A percentile compares a stretch with the other conserved stretches of the same genome.
These are phyloP conservation scores for Diatrype stigma DNA, from an alignment of 2,329 filamentous ascomycete genomes.

Conservation along the genomic window DNA sequence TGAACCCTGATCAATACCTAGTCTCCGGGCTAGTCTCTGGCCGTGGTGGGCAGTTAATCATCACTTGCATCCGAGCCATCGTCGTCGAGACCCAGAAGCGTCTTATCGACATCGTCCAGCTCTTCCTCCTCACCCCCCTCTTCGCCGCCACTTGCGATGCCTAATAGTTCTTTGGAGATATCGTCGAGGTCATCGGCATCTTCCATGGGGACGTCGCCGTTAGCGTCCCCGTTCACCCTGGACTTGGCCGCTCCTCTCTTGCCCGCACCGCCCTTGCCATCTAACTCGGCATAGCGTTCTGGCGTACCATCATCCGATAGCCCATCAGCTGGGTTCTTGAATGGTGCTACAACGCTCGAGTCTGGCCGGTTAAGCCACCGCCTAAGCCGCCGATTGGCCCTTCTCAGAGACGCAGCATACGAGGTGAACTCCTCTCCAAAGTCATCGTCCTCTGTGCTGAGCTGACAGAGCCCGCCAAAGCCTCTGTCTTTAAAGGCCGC, in stretches of 20 bases:
- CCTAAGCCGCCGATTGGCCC: conserved; percentile 60
- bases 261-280: conserved; percentile 25
- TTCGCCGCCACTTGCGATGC: conserved; percentile 41
- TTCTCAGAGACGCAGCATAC: conserved; percentile 62
- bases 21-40: no score
- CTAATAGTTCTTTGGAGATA: conserved; percentile 48
- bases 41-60: no score
- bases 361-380: conserved; percentile 59
- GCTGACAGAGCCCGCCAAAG: conserved; percentile 60
- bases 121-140: conserved; percentile 43
- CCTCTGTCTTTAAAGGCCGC: conserved; percentile 51
- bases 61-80: conserved; percentile 26
- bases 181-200: conserved; percentile 52
- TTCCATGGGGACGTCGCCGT: conserved; percentile 41
- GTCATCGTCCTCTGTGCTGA: conserved; percentile 63
- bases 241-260: conserved; percentile 25
- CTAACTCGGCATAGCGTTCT: conserved; percentile 22
- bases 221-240: conserved; percentile 30
- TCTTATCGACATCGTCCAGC: conserved; percentile 28
- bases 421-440: conserved; percentile 70
- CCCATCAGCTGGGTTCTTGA: conserved; percentile 35
- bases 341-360: conserved; percentile 42
- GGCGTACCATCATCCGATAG: conserved; percentile 19
- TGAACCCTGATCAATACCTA: neutral
- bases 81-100: conserved; percentile 27